These are phyloP conservation scores for Halophytophthora batemanensis DNA, from an alignment of 352 stramenopile species.

Conservation along the genomic window DNA sequence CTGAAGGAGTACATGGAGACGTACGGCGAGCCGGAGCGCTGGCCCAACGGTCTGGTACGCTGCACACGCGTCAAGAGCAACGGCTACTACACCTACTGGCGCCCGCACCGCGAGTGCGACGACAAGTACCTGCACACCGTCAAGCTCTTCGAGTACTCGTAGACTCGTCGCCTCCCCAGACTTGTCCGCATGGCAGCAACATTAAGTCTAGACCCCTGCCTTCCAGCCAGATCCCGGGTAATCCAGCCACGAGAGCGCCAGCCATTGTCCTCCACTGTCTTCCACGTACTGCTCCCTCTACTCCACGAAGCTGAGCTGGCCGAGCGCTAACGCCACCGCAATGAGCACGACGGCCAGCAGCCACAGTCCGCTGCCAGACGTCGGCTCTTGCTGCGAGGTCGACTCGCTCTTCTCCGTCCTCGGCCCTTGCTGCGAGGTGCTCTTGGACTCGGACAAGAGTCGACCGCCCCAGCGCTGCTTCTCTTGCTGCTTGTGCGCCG, in stretches of 20 bases:
- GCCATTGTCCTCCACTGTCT: conserved; percentile 4
- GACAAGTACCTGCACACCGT: conserved; percentile 81
- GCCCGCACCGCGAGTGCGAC: conserved; percentile 66
- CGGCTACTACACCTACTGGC: conserved; percentile 84
- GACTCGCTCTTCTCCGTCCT: conserved; percentile 3
- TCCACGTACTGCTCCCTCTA: conserved; percentile 7
- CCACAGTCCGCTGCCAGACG: conserved; percentile 23
- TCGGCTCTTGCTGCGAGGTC: conserved; percentile 10
- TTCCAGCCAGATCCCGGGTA: conserved; percentile 9
- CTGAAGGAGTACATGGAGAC: conserved; percentile 81
- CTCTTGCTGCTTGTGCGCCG: conserved; percentile 54
- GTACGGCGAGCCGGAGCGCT: conserved; percentile 69
- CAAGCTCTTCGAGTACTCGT: conserved; percentile 77
- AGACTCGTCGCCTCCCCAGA: conserved; percentile 6
- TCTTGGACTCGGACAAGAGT: conserved; percentile 36
- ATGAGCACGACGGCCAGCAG: conserved; percentile 38
- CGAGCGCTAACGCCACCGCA: conserved; percentile 28
- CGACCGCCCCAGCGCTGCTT: conserved; percentile 70
- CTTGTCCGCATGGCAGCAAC: too few species aligned
- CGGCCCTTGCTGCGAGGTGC: background rate
- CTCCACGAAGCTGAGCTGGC: conserved; percentile 31
- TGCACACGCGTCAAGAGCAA: conserved; percentile 82
- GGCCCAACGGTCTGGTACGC: conserved; percentile 71
- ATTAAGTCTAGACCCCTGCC: background rate
- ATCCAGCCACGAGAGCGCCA: too few species aligned